phyloP scores from a whole-genome alignment of 345 rosid genomes.

The Pugionium cornutum region DNA sequence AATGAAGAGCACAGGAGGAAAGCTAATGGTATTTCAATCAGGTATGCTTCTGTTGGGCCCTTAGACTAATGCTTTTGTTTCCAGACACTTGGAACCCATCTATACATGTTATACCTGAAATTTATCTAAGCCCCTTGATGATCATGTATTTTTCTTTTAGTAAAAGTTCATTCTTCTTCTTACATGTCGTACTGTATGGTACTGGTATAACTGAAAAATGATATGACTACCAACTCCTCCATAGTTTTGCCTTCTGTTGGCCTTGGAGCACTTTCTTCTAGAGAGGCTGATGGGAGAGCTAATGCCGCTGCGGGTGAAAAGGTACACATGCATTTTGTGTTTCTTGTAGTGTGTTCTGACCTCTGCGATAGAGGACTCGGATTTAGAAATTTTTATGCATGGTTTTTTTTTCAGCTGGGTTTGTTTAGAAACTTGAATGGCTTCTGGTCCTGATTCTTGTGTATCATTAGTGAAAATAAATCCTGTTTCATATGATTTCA shows the following conservation, averaged over 20 bases:
- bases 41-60: conserved; percentile 43
- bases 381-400: neutral
- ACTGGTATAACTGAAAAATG: conserved; percentile 18
- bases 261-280: conserved; percentile 86
- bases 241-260: conserved; percentile 97
- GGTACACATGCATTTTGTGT: conserved; percentile 53
- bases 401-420: conserved; percentile 10
- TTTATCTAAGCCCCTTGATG: neutral
- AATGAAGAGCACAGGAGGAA: conserved; percentile 92
- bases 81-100: neutral
- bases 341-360: conserved; percentile 14
- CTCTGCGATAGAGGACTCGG: too few species aligned
- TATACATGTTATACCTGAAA: conserved; percentile 6
- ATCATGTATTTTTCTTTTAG: too few species aligned
- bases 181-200: conserved; percentile 14
- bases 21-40: conserved; percentile 95
- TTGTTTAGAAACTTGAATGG: conserved; percentile 16
- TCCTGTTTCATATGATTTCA: conserved; percentile 42
- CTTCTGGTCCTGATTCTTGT: conserved; percentile 19
- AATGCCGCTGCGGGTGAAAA: conserved; percentile 83
- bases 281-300: conserved; percentile 98
- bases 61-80: conserved; percentile 22
- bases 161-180: too few species aligned
- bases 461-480: conserved; percentile 9
- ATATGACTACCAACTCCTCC: conserved; percentile 19